Base-by-base conservation (phyloP, 805 yeast genomes). In the Blastobotrys muscicola region DNA sequence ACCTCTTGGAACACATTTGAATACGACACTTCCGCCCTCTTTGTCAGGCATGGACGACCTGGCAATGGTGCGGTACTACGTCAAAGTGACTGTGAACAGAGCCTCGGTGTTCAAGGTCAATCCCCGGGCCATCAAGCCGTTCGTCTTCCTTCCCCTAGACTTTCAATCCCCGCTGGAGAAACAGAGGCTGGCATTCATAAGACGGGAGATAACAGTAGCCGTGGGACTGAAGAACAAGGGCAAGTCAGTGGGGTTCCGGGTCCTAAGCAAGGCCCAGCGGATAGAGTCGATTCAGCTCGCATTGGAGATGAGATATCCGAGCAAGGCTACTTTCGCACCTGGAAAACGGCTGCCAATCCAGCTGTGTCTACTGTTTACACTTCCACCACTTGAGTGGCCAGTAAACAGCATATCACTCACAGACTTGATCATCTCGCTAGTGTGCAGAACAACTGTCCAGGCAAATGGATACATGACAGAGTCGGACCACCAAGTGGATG, bases 11-110 rank as follows among this genome's bases (percentile, higher is more conserved):
- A 8, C 36, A 9, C 10, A 11, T n/a, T 8, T 9, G 4, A 13
- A 33, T 8, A 46, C 49, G 11, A 43, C 51, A 3, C 47, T 62
- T 40, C 65, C 66, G 20, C 65, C 66, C 12, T 55, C 64, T 11
- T 40, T 59, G 20, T 48, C 58, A 2, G 62, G 56, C 12, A 13
- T 53, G 41, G 50, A 49, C 16, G 48, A 47, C 30, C 39, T 38
- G 7, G 56, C 53, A 6, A 44, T 50, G 8, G 58, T 76, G 38
- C 64, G 67, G 44, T 79, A 79, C 54, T 78, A 70, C 53, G 67
- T 80, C 42, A 78, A 79, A 57, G 82, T 69, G 5, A 78, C 84
- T 0, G 78, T 78, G 33, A 74, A 72, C 45, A 55, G 79, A 37
- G 58, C 78, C 2, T 67, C 77, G 2, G 52, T 75, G 23, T 61